A percentile compares a stretch with the other conserved stretches of the same genome.
These are phyloP conservation scores for Salpingoeca rosetta DNA, from an alignment of 78 protist genomes.

Conservation along the genomic window DNA sequence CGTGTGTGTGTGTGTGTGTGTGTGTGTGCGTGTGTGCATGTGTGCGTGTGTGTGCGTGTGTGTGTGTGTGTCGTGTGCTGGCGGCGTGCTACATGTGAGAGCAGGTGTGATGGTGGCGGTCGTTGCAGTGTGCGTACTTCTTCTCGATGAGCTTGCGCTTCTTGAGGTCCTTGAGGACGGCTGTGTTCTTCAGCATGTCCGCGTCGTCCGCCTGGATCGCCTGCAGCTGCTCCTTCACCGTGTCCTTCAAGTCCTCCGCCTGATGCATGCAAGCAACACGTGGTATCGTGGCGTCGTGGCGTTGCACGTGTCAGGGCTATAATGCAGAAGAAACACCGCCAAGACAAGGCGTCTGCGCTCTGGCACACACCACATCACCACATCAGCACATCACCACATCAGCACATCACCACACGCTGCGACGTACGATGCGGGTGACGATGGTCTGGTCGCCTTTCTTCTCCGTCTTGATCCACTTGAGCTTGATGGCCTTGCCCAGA, in stretches of 20 bases:
- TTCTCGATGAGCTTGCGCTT: slow-evolving; percentile 8
- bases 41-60: too few species aligned
- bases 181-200: neutral
- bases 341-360: too few species aligned
- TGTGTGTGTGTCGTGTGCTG: neutral
- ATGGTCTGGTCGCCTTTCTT: slow-evolving; percentile 8
- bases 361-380: neutral
- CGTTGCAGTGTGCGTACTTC: neutral
- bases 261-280: too few species aligned
- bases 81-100: neutral
- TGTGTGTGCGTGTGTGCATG: too few species aligned
- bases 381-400: neutral
- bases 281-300: too few species aligned
- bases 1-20: too few species aligned
- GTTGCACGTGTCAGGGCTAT: too few species aligned
- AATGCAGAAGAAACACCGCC: too few species aligned
- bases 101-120: neutral
- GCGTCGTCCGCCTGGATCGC: neutral
- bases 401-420: neutral
- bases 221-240: neutral
- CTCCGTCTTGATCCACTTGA: slow-evolving; percentile 16
- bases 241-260: neutral
- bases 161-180: slow-evolving; percentile 26
- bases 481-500: slow-evolving; percentile 11
- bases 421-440: neutral